Percentiles rank a stretch among this genome's conserved stretches.
Conservation (phyloP, 805 yeast genomes). For the Kodamaea kakaduensis region DNA sequence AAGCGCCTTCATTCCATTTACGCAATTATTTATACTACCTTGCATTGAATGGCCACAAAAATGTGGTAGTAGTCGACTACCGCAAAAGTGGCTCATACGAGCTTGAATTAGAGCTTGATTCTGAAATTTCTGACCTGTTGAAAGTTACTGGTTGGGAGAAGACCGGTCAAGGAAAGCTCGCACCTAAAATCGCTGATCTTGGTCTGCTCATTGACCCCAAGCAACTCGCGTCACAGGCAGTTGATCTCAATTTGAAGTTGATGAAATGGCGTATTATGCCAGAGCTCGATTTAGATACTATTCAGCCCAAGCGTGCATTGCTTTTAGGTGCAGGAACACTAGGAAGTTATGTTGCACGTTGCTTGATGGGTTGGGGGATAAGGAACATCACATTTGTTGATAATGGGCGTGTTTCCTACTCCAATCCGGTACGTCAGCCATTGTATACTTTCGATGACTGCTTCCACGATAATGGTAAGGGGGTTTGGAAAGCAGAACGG, state of each 20-base stretch:
- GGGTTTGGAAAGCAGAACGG: slow-evolving; percentile 66
- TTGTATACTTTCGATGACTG: slow-evolving; percentile 80
- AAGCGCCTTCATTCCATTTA: slow-evolving; percentile 42
- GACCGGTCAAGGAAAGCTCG: slow-evolving; percentile 55
- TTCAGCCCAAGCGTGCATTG: slow-evolving; percentile 60
- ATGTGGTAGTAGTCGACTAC: slow-evolving; percentile 22
- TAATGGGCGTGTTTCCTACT: slow-evolving; percentile 80
- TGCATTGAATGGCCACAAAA: slow-evolving; percentile 22
- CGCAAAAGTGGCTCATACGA: slow-evolving; percentile 16
- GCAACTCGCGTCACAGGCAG: slow-evolving; percentile 85
- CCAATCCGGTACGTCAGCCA: slow-evolving; percentile 96
- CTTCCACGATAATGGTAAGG: slow-evolving; percentile 54
- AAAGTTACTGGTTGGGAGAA: slow-evolving; percentile 88
- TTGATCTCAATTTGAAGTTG: slow-evolving; percentile 80
- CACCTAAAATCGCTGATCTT: slow-evolving; percentile 80
- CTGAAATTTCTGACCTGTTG: slow-evolving; percentile 18
- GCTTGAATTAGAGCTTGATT: slow-evolving; percentile 18
- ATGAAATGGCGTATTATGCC: slow-evolving; percentile 98
- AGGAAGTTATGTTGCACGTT: slow-evolving; percentile 87
- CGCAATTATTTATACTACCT: slow-evolving; percentile 56
- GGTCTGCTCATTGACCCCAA: slow-evolving; percentile 77
- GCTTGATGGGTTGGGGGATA: slow-evolving; percentile 93
- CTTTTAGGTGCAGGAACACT: slow-evolving; percentile 95
- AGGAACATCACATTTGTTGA: slow-evolving; percentile 83
- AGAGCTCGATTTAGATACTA: slow-evolving; percentile 60